Percentiles rank a stretch among this genome's conserved stretches.
Evolutionary conservation across 805 yeast genomes (phyloP).

Genomic region (Zygosaccharomyces lentus): DNA sequence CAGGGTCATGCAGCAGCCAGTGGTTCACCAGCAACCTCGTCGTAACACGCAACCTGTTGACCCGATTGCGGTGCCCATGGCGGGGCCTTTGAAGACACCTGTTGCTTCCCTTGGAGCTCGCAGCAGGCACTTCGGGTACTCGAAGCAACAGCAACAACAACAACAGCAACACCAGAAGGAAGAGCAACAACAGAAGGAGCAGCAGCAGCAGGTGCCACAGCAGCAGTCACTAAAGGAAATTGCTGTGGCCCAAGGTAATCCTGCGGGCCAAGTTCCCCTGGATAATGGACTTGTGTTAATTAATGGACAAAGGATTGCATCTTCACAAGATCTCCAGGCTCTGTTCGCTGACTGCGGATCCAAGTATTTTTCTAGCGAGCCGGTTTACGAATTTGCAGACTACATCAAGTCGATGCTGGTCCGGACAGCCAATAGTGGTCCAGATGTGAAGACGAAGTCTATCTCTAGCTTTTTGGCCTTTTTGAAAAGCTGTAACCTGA

Average conservation of each 20-base stretch:
- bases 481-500: slow-evolving; percentile 43
- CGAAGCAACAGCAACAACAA: slow-evolving; percentile 11
- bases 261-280: slow-evolving; percentile 34
- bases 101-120: slow-evolving; percentile 6
- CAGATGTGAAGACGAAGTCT: slow-evolving; percentile 15
- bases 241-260: slow-evolving; percentile 15
- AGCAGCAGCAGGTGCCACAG: slow-evolving; percentile 7
- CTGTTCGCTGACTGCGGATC: slow-evolving; percentile 44
- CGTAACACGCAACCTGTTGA: slow-evolving; percentile 15
- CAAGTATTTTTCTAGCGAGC: slow-evolving; percentile 51
- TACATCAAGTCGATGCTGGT: slow-evolving; percentile 31
- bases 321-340: slow-evolving; percentile 53
- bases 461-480: slow-evolving; percentile 35
- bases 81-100: slow-evolving; percentile 1
- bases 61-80: slow-evolving; percentile 7
- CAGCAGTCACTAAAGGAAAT: slow-evolving; percentile 1
- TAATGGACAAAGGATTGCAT: slow-evolving; percentile 51
- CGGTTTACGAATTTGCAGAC: slow-evolving; percentile 39
- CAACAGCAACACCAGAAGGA: slow-evolving; percentile 13
- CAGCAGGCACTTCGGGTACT: slow-evolving; percentile 11
- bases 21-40: slow-evolving; percentile 9
- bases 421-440: slow-evolving; percentile 10
- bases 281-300: slow-evolving; percentile 59
- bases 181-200: slow-evolving; percentile 8
- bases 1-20: slow-evolving; percentile 2